Evolutionary conservation across 176 grass and related monocot species (phyloP).

Genomic region (Zoysia pacifica): DNA sequence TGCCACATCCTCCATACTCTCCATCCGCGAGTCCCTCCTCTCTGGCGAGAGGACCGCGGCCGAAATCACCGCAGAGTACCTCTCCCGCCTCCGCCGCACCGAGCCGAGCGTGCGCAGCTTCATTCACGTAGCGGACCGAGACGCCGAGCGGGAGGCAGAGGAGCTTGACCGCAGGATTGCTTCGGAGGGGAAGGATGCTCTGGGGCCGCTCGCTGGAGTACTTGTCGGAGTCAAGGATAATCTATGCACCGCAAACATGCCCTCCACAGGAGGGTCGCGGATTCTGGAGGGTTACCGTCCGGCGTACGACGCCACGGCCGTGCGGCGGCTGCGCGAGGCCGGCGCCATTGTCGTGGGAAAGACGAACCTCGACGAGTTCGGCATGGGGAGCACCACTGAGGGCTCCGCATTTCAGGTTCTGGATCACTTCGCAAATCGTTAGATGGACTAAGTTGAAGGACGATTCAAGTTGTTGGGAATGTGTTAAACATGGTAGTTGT

Average conservation of each 20-base stretch:
- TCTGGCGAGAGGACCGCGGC: constrained; percentile 58
- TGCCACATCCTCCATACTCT: constrained; percentile 48
- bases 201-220: constrained; percentile 79
- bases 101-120: constrained; percentile 86
- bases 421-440: background rate
- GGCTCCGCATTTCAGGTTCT: constrained; percentile 86
- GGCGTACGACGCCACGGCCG: constrained; percentile 84
- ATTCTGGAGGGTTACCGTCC: constrained; percentile 87
- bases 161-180: constrained; percentile 69
- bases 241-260: constrained; percentile 82
- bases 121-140: constrained; percentile 72
- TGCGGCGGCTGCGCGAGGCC: constrained; percentile 68
- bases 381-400: constrained; percentile 97
- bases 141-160: constrained; percentile 63
- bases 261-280: constrained; percentile 87
- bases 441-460: too few relatives aligned
- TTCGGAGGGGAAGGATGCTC: constrained; percentile 48
- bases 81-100: constrained; percentile 74
- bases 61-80: constrained; percentile 75
- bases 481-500: background rate
- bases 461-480: background rate
- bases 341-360: constrained; percentile 85
- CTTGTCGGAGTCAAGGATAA: constrained; percentile 91
- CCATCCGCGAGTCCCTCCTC: constrained; percentile 80
- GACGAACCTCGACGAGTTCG: constrained; percentile 94